phyloP scores from a whole-genome alignment of 208 protist genomes.

The Crithidia brevicula region DNA sequence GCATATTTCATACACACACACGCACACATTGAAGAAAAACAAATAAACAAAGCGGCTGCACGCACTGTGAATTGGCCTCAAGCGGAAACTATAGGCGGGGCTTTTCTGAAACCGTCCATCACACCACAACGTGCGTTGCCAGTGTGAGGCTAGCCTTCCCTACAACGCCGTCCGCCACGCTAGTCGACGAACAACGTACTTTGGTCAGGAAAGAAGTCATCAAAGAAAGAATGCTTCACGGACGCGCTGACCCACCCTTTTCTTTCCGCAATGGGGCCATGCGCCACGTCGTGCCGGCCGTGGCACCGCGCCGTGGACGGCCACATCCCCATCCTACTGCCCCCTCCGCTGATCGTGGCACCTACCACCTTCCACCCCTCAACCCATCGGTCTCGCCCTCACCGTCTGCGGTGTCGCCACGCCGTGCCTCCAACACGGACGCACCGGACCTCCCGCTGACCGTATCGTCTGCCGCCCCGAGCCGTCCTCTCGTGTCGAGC shows the following conservation, averaged over 20 bases:
- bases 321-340: neutral
- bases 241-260: neutral
- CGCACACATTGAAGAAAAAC: no score
- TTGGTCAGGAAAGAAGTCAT: neutral
- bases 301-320: neutral
- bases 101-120: no score
- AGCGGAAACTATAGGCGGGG: no score
- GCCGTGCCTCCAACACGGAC: slow-evolving; percentile 1
- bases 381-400: neutral
- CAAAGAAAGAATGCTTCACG: neutral
- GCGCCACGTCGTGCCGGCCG: neutral
- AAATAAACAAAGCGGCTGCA: no score
- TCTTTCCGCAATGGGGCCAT: neutral
- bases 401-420: slow-evolving; percentile 16
- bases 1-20: no score
- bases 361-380: slow-evolving; percentile 30
- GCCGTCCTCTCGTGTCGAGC: slow-evolving; percentile 17
- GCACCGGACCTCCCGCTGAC: slow-evolving; percentile 8
- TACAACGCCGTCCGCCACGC: no score
- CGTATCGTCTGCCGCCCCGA: neutral
- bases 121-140: no score
- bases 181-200: no score
- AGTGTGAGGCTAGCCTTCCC: no score
- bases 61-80: no score
- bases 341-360: neutral